Evolutionary conservation across 1,284 basidiomycete species (phyloP), one percentile per base, ranked within the genome.

Genomic region (Ceratobasidium sp.): DNA sequence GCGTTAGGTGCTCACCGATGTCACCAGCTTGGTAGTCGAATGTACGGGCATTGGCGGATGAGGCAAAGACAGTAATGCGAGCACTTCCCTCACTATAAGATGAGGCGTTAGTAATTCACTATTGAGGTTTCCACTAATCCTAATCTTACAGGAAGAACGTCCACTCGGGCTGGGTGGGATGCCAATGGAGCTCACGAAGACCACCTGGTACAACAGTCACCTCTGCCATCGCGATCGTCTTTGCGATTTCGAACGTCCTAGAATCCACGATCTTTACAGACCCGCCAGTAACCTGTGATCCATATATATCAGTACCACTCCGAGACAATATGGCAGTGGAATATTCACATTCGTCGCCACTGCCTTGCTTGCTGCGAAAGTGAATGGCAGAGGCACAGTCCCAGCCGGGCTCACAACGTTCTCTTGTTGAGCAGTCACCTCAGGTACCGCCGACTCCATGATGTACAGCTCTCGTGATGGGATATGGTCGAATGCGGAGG

Each of bases 311-410:
- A 55, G 52, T 5, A 55, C 32, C 21, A 28, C n/a, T 55, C 18
- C 47, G 26, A 28, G 13, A 7, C 52, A 26, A 3, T n/a, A 52
- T 8, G n/a, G 26, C 11, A 23, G 13, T 23, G 18, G 21, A 16
- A 55, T 55, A 18, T 30, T 26, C 32, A 58, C 55, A 14, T 58
- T 79, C 0, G 86, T 89, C 2, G 84, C 79, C 16, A 83, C 80
- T 57, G 87, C 81, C 76, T 87, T 79, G 5, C 88, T 89, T 23
- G 89, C 78, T 3, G 83, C 74, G 79, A 86, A 90, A 6, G 85
- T 80, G 80, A 87, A 89, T 1, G 88, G 83, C 43, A 84, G 78
- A 0, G 87, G 84, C 32, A 86, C 81, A 9, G 81, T 80, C 28
- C 89, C 89, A 76, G 86, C 84, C 6, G 89, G 85, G 76, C 83